Base-by-base conservation (phyloP, 495 filamentous ascomycete genomes). In the Cercophora scortea region DNA sequence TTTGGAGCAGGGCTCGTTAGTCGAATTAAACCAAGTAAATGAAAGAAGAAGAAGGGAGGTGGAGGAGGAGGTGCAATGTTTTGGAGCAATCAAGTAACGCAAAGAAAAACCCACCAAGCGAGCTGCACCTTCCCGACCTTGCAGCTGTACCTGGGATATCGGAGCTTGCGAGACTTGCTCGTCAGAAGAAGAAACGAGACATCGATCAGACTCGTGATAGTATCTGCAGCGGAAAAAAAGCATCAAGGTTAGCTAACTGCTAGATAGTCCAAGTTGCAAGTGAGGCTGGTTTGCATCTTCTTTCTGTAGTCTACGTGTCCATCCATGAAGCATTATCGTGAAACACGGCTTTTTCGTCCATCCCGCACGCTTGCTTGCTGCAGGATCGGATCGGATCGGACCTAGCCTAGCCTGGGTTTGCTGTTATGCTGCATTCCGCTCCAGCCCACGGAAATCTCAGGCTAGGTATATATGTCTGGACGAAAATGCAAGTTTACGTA, bases 101-200 rank as follows among this genome's bases (percentile, higher is more conserved):
- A 17, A 32, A 15, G 15, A 33, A 38, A 17, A 33, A 66, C 74
- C 61, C 65, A 85, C 86, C 87, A 91, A 51, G 81, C 70, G 10
- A 95, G 70, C 54, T 94, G 86, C 41, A 59, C 56, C 56, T 76
- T 80, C n/a, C 69, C 78, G 6, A 90, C 75, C 7, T 64, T 68
- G 56, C 85, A 90, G 6, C 66, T 63, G 55, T 81, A 82, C 13
- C 75, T 68, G 12, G 72, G 71, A 55, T 76, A 75, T 49, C 75
- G 66, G 50, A 67, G 60, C 47, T 68, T 66, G 45, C 71, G 57
- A 18, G 61, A 62, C 69, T 74, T 70, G 48, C 80, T 81, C 38
- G 83, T 84, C 40, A 95, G 74, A 25, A 91, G 66, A 4, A 77
- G 60, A 34, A 74, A 80, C 0, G 86, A 85, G 1, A 89, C 76